These are phyloP conservation scores for Mycena epipterygia DNA, from an alignment of 768 basidiomycete genomes.

Conservation along the genomic window DNA sequence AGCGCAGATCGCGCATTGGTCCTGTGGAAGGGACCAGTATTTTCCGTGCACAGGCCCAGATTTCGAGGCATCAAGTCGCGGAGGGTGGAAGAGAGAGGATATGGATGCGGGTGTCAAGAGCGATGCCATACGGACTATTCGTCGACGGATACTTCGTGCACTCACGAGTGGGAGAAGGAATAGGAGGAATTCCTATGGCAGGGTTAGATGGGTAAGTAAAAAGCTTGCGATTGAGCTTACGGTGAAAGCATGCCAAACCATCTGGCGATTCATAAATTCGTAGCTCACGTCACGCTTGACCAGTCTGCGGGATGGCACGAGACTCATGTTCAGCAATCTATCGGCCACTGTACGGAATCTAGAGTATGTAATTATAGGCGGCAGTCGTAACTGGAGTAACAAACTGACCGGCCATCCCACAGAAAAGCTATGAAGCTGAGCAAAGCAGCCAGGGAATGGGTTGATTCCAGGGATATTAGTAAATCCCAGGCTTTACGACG, in stretches of 20 bases:
- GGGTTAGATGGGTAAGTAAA: slow-evolving; percentile 3
- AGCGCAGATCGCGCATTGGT: slow-evolving; percentile 93
- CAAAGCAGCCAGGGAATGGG: slow-evolving; percentile 72
- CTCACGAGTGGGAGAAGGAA: slow-evolving; percentile 92
- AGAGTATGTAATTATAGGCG: slow-evolving; percentile 8
- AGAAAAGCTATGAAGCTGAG: slow-evolving; percentile 88
- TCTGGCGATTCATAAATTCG: slow-evolving; percentile 99
- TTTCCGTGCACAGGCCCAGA: slow-evolving; percentile 60
- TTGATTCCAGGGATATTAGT: slow-evolving; percentile 76
- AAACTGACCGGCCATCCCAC: slow-evolving; percentile 84
- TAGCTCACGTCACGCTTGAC: slow-evolving; percentile 91
- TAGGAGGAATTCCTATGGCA: slow-evolving; percentile 90
- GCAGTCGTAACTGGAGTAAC: not conserved
- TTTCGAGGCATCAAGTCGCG: slow-evolving; percentile 17
- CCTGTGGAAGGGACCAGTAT: slow-evolving; percentile 75
- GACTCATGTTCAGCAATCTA: slow-evolving; percentile 78
- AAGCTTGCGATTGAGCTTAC: slow-evolving; percentile 60
- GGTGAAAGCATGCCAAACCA: slow-evolving; percentile 99
- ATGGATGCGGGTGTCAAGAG: slow-evolving; percentile 45
- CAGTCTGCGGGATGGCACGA: slow-evolving; percentile 78
- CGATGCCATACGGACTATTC: slow-evolving; percentile 56
- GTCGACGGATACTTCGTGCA: slow-evolving; percentile 72
- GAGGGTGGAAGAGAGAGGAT: slow-evolving; percentile 45
- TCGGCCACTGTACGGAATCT: slow-evolving; percentile 92
- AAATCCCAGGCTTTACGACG: slow-evolving; percentile 81